Evolutionary conservation across 1,284 basidiomycete species (phyloP).

Genomic region (Xerocomus amazonicus): DNA sequence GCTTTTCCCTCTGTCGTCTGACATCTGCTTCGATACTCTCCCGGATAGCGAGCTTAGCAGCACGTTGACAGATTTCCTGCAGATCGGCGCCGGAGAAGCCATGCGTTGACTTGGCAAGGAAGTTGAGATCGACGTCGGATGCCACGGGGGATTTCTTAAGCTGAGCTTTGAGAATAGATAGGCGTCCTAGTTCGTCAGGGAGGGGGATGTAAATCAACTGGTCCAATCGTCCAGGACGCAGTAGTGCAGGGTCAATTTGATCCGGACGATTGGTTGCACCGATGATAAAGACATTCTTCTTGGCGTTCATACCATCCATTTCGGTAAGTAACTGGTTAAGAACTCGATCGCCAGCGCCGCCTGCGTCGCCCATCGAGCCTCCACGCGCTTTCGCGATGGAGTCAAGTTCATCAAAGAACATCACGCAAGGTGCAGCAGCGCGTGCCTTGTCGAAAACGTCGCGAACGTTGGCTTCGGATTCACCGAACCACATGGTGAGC

Average conservation of each 20-base stretch:
- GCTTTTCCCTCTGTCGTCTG: constrained; percentile 74
- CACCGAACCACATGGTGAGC: constrained; percentile 99
- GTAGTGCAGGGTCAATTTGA: constrained; percentile 94
- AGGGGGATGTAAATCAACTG: constrained; percentile 92
- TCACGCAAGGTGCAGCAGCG: constrained; percentile 97
- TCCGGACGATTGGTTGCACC: constrained; percentile 99
- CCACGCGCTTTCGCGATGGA: constrained; percentile 98
- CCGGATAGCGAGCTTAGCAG: constrained; percentile 95
- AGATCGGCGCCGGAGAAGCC: constrained; percentile 99
- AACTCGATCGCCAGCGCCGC: constrained; percentile 96
- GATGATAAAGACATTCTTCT: constrained; percentile 99
- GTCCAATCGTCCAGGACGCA: constrained; percentile 98
- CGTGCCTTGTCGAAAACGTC: constrained; percentile 99
- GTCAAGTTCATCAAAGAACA: constrained; percentile 99
- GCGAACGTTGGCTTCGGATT: constrained; percentile 98
- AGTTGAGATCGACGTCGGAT: constrained; percentile 80
- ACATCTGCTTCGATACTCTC: constrained; percentile 95
- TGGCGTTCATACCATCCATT: constrained; percentile 99
- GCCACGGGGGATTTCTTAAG: constrained; percentile 93
- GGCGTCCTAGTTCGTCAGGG: constrained; percentile 88
- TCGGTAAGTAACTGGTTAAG: constrained; percentile 97
- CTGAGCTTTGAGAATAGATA: constrained; percentile 88
- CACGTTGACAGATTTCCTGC: constrained; percentile 97
- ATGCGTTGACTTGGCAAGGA: constrained; percentile 92
- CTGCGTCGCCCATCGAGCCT: constrained; percentile 77